A percentile compares a stretch with the other conserved stretches of the same genome.
Evolutionary conservation across 441 rosid genomes (phyloP).

Genomic region (Raphanus hybrid): DNA sequence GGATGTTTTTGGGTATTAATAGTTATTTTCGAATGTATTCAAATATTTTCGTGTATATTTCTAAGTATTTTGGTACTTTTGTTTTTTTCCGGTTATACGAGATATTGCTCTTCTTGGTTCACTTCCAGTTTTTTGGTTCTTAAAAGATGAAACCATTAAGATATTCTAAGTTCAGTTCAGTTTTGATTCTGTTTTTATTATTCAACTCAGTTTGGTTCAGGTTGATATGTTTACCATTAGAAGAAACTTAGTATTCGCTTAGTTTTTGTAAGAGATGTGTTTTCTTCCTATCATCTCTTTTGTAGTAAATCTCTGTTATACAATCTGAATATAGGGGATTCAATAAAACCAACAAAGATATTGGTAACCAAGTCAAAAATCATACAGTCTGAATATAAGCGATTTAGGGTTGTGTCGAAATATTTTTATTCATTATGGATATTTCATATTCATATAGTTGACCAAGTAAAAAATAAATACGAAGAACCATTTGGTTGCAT

Average conservation of each 20-base stretch:
- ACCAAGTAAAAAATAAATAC: no score
- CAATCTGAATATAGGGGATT: neutral
- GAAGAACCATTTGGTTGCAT: no score
- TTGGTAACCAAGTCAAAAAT: neutral
- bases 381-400: neutral
- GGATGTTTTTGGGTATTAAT: neutral
- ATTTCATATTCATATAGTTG: neutral
- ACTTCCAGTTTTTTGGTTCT: neutral
- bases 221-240: neutral
- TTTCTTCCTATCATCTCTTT: neutral
- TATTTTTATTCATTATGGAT: neutral
- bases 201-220: neutral
- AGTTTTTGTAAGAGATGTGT: neutral
- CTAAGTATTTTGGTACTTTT: neutral
- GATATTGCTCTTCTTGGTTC: neutral
- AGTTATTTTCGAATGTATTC: neutral
- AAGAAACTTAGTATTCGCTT: neutral
- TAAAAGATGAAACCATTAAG: neutral
- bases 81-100: neutral
- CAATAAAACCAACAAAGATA: neutral
- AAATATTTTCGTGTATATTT: no score
- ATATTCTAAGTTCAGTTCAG: neutral
- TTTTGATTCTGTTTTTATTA: neutral
- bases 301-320: neutral
- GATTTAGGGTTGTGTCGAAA: neutral